Percentiles rank a stretch among this genome's conserved stretches.
Evolutionary conservation across 257 asterid genomes (phyloP).

Genomic region (Parsonsia alboflavescens): DNA sequence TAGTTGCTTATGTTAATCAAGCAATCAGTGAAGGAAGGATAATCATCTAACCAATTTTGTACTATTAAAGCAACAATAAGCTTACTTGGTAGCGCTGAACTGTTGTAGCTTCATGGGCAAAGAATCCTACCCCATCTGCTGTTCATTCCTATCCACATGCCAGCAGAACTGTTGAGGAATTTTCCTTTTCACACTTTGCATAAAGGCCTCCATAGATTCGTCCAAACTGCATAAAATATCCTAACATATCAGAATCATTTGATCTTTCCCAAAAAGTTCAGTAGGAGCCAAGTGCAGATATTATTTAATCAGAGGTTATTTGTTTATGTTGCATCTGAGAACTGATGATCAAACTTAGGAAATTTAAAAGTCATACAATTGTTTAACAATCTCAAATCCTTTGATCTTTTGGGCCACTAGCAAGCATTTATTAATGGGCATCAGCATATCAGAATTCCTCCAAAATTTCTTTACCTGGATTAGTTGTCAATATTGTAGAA

Average conservation of each 20-base stretch:
- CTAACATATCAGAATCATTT: slow-evolving; percentile 55
- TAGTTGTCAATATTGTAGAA: slow-evolving; percentile 12
- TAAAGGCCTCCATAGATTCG: slow-evolving; percentile 53
- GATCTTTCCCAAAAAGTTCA: slow-evolving; percentile 40
- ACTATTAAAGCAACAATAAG: not conserved
- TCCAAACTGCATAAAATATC: slow-evolving; percentile 57
- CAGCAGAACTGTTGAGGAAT: slow-evolving; percentile 43
- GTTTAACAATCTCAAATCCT: slow-evolving; percentile 4
- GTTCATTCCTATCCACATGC: slow-evolving; percentile 52
- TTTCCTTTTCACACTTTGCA: slow-evolving; percentile 38
- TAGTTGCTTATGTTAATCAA: not conserved
- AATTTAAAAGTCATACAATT: not conserved
- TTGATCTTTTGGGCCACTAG: not conserved
- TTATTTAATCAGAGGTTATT: slow-evolving; percentile 22
- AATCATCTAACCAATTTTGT: not conserved
- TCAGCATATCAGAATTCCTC: not conserved
- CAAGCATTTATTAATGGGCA: slow-evolving; percentile 3
- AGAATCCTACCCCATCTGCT: slow-evolving; percentile 27
- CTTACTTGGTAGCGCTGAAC: slow-evolving; percentile 4
- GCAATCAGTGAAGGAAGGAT: not conserved
- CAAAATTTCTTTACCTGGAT: slow-evolving; percentile 12
- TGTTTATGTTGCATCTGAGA: slow-evolving; percentile 14
- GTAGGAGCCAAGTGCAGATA: slow-evolving; percentile 31
- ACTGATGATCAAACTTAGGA: slow-evolving; percentile 1
- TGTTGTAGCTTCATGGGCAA: slow-evolving; percentile 21